Percentiles rank a stretch among this genome's conserved stretches.
phyloP scores from a whole-genome alignment of 2,329 filamentous ascomycete genomes.

The Microcyclosporella mali region DNA sequence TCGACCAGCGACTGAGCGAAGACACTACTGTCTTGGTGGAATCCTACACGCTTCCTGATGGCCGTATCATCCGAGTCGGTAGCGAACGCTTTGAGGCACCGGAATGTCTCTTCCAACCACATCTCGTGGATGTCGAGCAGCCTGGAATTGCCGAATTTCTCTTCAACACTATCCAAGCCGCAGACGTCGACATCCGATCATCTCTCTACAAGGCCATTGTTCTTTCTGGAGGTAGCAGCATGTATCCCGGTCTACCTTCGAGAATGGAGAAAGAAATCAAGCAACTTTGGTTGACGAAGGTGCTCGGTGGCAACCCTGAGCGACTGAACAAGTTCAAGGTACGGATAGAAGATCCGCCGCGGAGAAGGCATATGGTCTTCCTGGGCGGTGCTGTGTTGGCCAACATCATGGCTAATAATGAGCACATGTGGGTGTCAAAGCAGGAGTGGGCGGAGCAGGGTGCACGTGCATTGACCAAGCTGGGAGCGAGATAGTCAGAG shows the following conservation, averaged over 20 bases:
- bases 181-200: constrained; percentile 88
- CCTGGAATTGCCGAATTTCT: constrained; percentile 94
- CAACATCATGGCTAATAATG: constrained; percentile 98
- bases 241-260: constrained; percentile 95
- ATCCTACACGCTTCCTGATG: constrained; percentile 94
- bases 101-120: constrained; percentile 96
- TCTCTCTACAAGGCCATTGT: constrained; percentile 97
- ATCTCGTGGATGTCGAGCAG: constrained; percentile 95
- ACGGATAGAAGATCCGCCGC: constrained; percentile 92
- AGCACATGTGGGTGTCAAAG: constrained; percentile 98
- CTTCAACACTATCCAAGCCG: constrained; percentile 96
- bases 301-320: constrained; percentile 86
- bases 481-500: constrained; percentile 66
- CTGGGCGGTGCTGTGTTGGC: constrained; percentile 91
- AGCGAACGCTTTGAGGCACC: constrained; percentile 97
- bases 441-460: constrained; percentile 96
- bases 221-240: constrained; percentile 91
- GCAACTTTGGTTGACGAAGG: constrained; percentile 92
- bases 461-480: constrained; percentile 74
- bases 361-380: constrained; percentile 99
- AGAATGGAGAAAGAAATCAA: constrained; percentile 97
- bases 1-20: constrained; percentile 92
- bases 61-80: constrained; percentile 89
- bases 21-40: constrained; percentile 96
- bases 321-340: constrained; percentile 98